Percentiles rank a stretch among this genome's conserved stretches.
phyloP scores from a whole-genome alignment of 2,329 filamentous ascomycete species.

The Fusarium oligoseptatum region DNA sequence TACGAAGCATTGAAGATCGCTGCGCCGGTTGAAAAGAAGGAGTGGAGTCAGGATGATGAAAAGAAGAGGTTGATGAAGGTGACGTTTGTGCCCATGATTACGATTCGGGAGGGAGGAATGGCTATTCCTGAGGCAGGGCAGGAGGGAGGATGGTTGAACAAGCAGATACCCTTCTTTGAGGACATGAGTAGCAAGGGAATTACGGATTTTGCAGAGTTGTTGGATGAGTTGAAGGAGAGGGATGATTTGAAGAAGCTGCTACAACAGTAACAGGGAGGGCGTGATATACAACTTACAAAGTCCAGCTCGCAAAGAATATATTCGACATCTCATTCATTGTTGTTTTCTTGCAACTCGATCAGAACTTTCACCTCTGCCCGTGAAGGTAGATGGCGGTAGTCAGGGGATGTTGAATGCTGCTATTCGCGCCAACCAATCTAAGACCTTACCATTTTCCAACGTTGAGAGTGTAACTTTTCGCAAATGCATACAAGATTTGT shows the following conservation, averaged over 20 bases:
- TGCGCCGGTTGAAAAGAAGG: background rate
- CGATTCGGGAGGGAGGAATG: slow-evolving; percentile 38
- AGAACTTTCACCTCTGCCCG: too few relatives aligned
- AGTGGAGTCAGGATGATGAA: slow-evolving; percentile 13
- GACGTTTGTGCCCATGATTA: slow-evolving; percentile 29
- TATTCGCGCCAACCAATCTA: too few relatives aligned
- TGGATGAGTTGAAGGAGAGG: slow-evolving; percentile 23
- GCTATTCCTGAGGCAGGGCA: slow-evolving; percentile 35
- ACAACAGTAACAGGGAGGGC: background rate
- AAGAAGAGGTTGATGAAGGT: slow-evolving; percentile 25
- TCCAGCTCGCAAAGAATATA: too few relatives aligned
- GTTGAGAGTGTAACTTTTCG: background rate
- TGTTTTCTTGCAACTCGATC: too few relatives aligned
- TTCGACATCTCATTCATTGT: too few relatives aligned
- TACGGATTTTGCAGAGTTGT: slow-evolving; percentile 15
- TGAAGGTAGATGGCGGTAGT: too few relatives aligned
- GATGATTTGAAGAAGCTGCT: slow-evolving; percentile 36
- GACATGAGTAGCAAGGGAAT: slow-evolving; percentile 27
- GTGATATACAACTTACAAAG: background rate
- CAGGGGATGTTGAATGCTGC: background rate
- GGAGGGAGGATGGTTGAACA: slow-evolving; percentile 28
- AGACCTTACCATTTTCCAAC: background rate
- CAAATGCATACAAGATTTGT: background rate
- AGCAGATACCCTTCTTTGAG: slow-evolving; percentile 26
- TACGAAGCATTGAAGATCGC: slow-evolving; percentile 3